Conservation (phyloP, 169 alveolate species). For the Cryptosporidium felis region DNA sequence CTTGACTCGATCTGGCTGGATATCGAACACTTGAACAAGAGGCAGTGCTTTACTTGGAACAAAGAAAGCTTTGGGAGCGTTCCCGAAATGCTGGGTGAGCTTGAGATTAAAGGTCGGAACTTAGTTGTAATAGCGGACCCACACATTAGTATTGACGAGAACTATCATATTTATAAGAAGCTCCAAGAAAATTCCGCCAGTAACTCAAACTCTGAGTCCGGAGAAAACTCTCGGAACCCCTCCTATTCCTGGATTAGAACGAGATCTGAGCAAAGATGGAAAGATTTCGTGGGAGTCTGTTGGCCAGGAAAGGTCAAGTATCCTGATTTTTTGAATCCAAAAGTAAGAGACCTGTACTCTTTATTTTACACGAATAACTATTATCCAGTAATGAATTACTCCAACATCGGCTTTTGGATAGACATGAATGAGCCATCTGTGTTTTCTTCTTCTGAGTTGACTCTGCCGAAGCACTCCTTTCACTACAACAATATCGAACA, state of each 20-base stretch:
- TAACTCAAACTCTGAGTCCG: not conserved
- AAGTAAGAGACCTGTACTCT: constrained; percentile 63
- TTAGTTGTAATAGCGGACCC: constrained; percentile 91
- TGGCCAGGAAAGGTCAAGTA: constrained; percentile 75
- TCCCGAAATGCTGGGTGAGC: constrained; percentile 75
- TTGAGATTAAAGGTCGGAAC: constrained; percentile 74
- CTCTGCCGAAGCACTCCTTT: constrained; percentile 85
- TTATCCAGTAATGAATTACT: constrained; percentile 46
- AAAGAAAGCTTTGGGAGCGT: constrained; percentile 78
- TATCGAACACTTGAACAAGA: constrained; percentile 89
- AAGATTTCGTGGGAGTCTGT: constrained; percentile 73
- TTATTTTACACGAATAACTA: constrained; percentile 12
- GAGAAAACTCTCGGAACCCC: not conserved
- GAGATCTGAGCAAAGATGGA: constrained; percentile 17
- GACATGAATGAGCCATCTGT: constrained; percentile 96
- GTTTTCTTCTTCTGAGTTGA: constrained; percentile 83
- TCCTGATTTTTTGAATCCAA: constrained; percentile 70
- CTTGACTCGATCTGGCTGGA: constrained; percentile 90
- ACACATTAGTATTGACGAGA: constrained; percentile 80
- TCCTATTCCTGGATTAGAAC: constrained; percentile 42
- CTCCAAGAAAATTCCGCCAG: not conserved
- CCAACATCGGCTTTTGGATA: constrained; percentile 81
- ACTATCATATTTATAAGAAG: constrained; percentile 75
- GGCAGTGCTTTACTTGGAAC: constrained; percentile 88
- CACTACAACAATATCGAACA: constrained; percentile 75